Percentiles rank a stretch among this genome's conserved stretches.
Evolutionary conservation across 2,329 filamentous ascomycete genomes (phyloP).

Genomic region (Pseudocercospora pini-densiflorae): DNA sequence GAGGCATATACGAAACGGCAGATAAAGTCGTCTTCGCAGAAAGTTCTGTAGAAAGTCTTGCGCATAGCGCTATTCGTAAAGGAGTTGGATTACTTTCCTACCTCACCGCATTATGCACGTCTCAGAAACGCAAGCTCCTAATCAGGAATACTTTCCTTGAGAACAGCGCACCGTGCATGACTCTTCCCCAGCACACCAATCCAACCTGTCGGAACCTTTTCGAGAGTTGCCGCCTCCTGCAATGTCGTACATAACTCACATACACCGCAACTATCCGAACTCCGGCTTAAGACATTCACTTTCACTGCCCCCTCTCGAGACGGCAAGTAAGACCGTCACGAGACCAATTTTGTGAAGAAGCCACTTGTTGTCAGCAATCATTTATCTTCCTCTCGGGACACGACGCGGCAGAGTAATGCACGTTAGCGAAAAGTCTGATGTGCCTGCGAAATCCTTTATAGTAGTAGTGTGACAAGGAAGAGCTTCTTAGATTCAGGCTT

Average conservation of each 20-base stretch:
- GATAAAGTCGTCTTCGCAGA: neutral
- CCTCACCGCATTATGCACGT: neutral
- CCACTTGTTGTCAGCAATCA: neutral
- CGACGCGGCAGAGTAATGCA: neutral
- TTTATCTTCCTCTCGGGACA: neutral
- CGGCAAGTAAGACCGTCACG: neutral
- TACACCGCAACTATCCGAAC: neutral
- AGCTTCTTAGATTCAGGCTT: neutral
- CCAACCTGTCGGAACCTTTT: neutral
- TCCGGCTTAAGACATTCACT: neutral
- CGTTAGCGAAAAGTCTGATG: neutral
- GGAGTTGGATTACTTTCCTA: neutral
- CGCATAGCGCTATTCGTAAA: neutral
- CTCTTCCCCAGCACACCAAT: neutral
- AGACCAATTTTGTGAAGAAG: neutral
- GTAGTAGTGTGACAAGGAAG: neutral
- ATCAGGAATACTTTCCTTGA: neutral
- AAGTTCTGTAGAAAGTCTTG: slow-evolving; percentile 1
- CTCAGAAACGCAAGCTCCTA: slow-evolving; percentile 3
- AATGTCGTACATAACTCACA: neutral
- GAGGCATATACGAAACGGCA: neutral
- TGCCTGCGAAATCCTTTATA: neutral
- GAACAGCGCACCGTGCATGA: neutral
- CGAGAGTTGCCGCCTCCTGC: neutral
- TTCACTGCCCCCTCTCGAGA: neutral